Percentiles rank a stretch among this genome's conserved stretches.
Evolutionary conservation across 2,329 filamentous ascomycete species (phyloP).

Genomic region (Xenosphaeropsis pyriputrescens): DNA sequence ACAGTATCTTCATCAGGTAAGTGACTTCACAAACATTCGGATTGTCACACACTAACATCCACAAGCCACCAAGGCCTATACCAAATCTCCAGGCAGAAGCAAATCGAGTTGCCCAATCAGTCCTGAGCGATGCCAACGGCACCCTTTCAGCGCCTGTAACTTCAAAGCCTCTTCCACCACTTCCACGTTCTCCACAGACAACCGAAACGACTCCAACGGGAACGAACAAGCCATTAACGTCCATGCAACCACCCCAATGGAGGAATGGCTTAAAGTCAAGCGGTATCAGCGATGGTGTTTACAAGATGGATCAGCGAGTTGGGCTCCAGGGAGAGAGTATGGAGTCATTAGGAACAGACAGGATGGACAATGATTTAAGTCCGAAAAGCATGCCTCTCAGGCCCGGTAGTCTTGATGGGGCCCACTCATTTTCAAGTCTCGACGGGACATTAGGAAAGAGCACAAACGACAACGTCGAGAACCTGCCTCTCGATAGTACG

Average conservation of each 20-base stretch:
- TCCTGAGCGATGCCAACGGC: slow-evolving; percentile 8
- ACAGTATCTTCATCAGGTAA: slow-evolving; percentile 34
- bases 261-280: neutral
- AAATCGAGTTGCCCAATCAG: slow-evolving; percentile 8
- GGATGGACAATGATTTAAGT: neutral
- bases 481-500: neutral
- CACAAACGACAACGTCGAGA: neutral
- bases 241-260: neutral
- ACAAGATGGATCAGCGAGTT: no score
- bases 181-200: neutral
- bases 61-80: slow-evolving; percentile 7
- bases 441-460: no score
- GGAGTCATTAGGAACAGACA: neutral
- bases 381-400: neutral
- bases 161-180: slow-evolving; percentile 1
- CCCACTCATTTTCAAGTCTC: no score
- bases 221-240: neutral
- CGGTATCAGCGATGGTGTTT: neutral
- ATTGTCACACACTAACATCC: neutral
- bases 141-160: slow-evolving; percentile 2
- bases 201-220: neutral
- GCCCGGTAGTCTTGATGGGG: neutral
- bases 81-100: slow-evolving; percentile 13
- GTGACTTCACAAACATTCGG: neutral
- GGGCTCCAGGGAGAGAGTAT: neutral